phyloP scores from a whole-genome alignment of 768 basidiomycete genomes.

The Omphalotus guepiniiformis region DNA sequence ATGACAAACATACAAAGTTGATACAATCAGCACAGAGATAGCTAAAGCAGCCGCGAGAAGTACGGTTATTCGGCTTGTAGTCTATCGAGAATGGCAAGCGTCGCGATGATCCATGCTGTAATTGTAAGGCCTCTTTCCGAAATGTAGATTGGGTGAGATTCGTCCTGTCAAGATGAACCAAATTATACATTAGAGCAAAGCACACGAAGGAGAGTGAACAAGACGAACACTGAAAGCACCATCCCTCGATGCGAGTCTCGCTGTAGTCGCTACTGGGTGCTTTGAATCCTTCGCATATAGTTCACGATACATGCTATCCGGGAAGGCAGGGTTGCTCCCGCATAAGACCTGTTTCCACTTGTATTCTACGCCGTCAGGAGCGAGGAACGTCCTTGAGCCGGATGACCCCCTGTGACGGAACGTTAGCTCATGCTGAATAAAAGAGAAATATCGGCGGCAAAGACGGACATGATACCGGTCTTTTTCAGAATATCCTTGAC shows the following conservation, averaged over 20 bases:
- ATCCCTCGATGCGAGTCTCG: slow-evolving; percentile 10
- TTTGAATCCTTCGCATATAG: slow-evolving; percentile 8
- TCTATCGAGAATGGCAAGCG: slow-evolving; percentile 8
- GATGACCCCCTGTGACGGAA: neutral
- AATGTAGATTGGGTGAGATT: slow-evolving; percentile 13
- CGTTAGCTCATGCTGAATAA: neutral
- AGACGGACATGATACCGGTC: slow-evolving; percentile 5
- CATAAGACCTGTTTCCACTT: slow-evolving; percentile 13
- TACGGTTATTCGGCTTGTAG: too few relatives aligned
- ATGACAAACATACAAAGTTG: too few relatives aligned
- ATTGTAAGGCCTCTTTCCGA: slow-evolving; percentile 10
- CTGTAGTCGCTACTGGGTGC: slow-evolving; percentile 12
- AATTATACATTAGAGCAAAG: neutral
- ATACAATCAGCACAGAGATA: too few relatives aligned
- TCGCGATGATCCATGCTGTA: slow-evolving; percentile 10
- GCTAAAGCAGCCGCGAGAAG: too few relatives aligned
- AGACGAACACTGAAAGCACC: slow-evolving; percentile 4
- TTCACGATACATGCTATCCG: slow-evolving; percentile 9
- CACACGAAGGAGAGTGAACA: neutral
- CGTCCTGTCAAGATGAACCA: slow-evolving; percentile 4
- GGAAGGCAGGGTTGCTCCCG: slow-evolving; percentile 11
- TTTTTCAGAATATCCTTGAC: slow-evolving; percentile 12
- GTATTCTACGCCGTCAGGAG: slow-evolving; percentile 12
- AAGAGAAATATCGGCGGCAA: neutral
- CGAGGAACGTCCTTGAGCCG: slow-evolving; percentile 7